phyloP scores from a whole-genome alignment of 2,329 filamentous ascomycete species.

The Calonectria ilicicola region DNA sequence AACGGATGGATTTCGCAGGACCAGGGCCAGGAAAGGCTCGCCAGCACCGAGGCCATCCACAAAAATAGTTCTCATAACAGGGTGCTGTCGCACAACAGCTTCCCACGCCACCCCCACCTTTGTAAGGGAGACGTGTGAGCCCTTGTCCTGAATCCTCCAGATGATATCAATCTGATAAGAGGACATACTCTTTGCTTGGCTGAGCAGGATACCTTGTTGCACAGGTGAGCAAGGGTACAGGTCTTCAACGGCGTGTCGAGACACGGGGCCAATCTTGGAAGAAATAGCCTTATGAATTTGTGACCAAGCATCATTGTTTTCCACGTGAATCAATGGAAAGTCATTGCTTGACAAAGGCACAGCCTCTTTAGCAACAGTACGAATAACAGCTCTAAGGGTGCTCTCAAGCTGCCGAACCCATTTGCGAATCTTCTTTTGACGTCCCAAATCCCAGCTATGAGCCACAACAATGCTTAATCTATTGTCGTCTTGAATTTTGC shows the following conservation, averaged over 20 bases:
- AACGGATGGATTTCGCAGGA: neutral
- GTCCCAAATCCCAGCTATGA: conserved; percentile 18
- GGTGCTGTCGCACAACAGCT: conserved; percentile 1
- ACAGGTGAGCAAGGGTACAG: conserved; percentile 20
- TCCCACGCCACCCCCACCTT: conserved; percentile 5
- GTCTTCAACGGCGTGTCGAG: conserved; percentile 4
- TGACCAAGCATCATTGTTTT: conserved; percentile 8
- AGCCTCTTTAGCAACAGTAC: neutral
- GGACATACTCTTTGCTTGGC: conserved; percentile 10
- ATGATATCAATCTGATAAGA: conserved; percentile 4
- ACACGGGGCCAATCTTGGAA: neutral
- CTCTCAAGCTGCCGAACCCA: conserved; percentile 18
- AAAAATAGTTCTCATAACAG: conserved; percentile 19
- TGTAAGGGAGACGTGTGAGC: neutral
- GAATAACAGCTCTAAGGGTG: neutral
- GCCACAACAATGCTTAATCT: conserved; percentile 4
- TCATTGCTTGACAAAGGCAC: neutral
- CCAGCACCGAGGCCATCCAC: conserved; percentile 11
- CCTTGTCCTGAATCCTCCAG: neutral
- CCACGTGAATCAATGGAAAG: neutral
- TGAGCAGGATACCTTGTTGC: conserved; percentile 21
- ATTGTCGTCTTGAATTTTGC: neutral
- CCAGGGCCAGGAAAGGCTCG: neutral
- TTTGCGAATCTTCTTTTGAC: conserved; percentile 20
- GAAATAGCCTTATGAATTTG: conserved; percentile 4